phyloP scores from a whole-genome alignment of 805 yeast genomes.

The Candida odintsovae region DNA sequence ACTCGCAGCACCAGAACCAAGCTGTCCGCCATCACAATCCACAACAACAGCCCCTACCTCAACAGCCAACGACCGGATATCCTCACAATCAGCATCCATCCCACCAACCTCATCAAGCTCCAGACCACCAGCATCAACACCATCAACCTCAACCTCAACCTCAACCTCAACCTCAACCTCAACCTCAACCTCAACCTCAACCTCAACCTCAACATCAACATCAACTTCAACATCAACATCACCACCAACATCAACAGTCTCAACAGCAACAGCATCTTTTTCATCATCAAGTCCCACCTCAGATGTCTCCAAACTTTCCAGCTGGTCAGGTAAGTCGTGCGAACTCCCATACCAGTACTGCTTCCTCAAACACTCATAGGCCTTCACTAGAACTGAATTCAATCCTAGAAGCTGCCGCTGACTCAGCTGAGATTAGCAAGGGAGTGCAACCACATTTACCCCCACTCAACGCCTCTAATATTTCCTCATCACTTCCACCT shows the following conservation, averaged over 20 bases:
- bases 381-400: not conserved
- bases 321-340: not conserved
- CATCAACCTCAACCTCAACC: not conserved
- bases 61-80: too few species aligned
- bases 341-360: not conserved
- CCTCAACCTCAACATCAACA: not conserved
- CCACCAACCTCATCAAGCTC: too few species aligned
- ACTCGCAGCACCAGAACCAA: not conserved
- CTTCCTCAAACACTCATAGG: not conserved
- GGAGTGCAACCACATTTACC: not conserved
- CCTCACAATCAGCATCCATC: too few species aligned
- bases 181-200: not conserved
- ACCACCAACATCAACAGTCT: not conserved
- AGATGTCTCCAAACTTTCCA: not conserved
- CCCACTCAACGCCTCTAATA: too few species aligned
- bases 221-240: not conserved
- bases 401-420: not conserved
- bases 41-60: too few species aligned
- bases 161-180: not conserved
- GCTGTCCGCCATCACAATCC: too few species aligned
- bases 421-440: not conserved
- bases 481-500: not conserved
- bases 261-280: not conserved
- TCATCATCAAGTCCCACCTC: not conserved
- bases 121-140: too few species aligned